Evolutionary conservation across 345 rosid genomes (phyloP).

Genomic region (Hypericum perforatum): DNA sequence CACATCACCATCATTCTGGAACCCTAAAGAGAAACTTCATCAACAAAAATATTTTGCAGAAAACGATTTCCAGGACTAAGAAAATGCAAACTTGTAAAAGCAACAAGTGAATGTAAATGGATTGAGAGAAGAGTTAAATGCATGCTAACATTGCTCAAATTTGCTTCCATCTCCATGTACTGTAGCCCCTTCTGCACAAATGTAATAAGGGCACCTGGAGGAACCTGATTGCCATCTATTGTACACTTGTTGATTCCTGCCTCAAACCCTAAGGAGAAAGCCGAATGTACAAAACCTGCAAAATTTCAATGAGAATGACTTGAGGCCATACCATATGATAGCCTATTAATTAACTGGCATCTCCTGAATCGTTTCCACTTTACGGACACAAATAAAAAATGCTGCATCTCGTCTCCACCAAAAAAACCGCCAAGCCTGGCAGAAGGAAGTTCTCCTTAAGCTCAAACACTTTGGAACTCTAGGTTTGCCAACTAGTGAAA

Average conservation of each 20-base stretch:
- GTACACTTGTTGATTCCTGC: conserved; percentile 80
- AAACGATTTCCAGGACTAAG: background rate
- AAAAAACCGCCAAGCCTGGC: no score
- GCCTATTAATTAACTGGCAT: background rate
- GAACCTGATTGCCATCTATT: conserved; percentile 89
- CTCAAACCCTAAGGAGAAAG: conserved; percentile 88
- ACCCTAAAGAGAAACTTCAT: conserved; percentile 28
- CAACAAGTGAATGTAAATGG: conserved; percentile 2
- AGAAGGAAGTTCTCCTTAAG: no score
- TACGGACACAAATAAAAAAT: no score
- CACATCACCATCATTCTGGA: conserved; percentile 66
- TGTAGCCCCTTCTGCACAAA: conserved; percentile 93
- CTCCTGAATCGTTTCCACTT: no score
- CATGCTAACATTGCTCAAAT: conserved; percentile 63
- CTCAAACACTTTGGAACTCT: no score
- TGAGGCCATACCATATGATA: background rate
- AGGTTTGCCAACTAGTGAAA: no score
- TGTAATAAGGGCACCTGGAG: conserved; percentile 86
- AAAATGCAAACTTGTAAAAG: conserved; percentile 1
- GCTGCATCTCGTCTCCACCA: no score
- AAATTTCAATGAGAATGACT: background rate
- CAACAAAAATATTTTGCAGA: conserved; percentile 11
- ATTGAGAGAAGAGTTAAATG: conserved; percentile 11
- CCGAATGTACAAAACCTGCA: conserved; percentile 80
- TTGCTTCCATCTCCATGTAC: conserved; percentile 97